Evolutionary conservation across 108 stramenopile genomes (phyloP), one percentile per base, ranked within the genome.

Genomic region (Cyclotella atomus): DNA sequence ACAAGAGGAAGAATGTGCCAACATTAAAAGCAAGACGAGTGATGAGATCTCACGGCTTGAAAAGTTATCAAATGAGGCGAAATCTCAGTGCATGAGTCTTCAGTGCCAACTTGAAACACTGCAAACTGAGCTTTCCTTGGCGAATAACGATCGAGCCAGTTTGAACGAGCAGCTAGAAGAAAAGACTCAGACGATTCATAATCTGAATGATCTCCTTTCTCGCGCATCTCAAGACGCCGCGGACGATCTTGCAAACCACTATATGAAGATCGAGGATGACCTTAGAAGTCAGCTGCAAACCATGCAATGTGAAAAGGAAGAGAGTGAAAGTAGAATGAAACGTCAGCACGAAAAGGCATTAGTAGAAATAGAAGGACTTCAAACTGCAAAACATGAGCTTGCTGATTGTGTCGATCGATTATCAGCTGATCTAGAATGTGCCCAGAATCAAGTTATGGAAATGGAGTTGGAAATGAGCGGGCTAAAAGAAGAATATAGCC

Each of bases 201-300:
- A 54, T 14, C 35, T 68, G 33, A 52, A 67, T 61, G 59, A 68
- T 0, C 65, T 60, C 35, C 43, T 61, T 57, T 15, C 30, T 32
- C 73, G 56, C 24, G 44, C 54, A 41, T 68, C 47, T 30, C 59
- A 62, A 45, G 30, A 59, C 17, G 60, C 68, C 43, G 68, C 75
- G 0, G 60, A 68, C 27, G 60, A 76, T 4, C 68, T 76, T 3
- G 43, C 68, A 23, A 29, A 69, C 9, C 79, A 81, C 34, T 81
- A 81, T 41, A 81, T 81, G 79, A 56, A 69, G 53, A 81, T 81
- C 44, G 79, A 81, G 69, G 72, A 81, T 25, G 68, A 81, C 23
- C 79, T 81, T 53, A 46, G 79, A 21, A 44, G 33, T 16, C 79
- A 81, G 47, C 62, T 81, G 0, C 50, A 71, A 10, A 44, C 59